Conservation (phyloP, 2,329 filamentous ascomycete species). For the Herpotrichia juniperi region DNA sequence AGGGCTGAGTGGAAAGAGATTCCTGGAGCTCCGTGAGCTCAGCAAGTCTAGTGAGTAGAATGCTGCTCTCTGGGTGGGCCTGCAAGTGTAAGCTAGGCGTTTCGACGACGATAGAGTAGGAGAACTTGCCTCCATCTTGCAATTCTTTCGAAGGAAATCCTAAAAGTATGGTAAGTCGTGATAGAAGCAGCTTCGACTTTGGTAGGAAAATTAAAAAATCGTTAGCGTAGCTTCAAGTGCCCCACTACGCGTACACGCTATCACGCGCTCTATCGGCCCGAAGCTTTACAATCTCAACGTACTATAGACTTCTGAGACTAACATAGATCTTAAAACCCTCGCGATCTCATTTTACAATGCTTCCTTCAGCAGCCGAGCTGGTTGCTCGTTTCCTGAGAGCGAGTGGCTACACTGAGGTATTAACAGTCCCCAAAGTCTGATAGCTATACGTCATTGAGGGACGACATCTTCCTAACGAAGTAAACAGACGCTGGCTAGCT, state of each 20-base stretch:
- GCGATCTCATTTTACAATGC: slow-evolving; percentile 25
- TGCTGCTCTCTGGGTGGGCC: background rate
- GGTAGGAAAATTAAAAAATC: too few species aligned
- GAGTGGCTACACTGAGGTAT: slow-evolving; percentile 50
- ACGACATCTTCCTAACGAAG: background rate
- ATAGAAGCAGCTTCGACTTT: too few species aligned
- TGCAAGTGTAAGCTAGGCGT: background rate
- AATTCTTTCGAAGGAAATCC: background rate
- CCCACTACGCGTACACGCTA: too few species aligned
- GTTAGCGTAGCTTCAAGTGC: too few species aligned
- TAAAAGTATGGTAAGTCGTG: background rate
- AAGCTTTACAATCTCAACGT: too few species aligned
- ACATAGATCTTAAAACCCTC: too few species aligned
- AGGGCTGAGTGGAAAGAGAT: slow-evolving; percentile 33
- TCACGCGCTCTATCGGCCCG: too few species aligned
- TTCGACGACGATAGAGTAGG: background rate
- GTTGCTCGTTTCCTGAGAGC: slow-evolving; percentile 50
- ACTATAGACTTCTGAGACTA: background rate
- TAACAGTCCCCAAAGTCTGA: too few species aligned
- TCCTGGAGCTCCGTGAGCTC: slow-evolving; percentile 33
- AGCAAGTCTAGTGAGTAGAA: slow-evolving; percentile 19
- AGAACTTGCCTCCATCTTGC: background rate
- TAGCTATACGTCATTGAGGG: too few species aligned
- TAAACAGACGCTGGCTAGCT: slow-evolving; percentile 61
- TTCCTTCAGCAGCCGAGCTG: slow-evolving; percentile 48